Conservation (phyloP, 2,329 filamentous ascomycete genomes). For the Colletotrichum magnum region DNA sequence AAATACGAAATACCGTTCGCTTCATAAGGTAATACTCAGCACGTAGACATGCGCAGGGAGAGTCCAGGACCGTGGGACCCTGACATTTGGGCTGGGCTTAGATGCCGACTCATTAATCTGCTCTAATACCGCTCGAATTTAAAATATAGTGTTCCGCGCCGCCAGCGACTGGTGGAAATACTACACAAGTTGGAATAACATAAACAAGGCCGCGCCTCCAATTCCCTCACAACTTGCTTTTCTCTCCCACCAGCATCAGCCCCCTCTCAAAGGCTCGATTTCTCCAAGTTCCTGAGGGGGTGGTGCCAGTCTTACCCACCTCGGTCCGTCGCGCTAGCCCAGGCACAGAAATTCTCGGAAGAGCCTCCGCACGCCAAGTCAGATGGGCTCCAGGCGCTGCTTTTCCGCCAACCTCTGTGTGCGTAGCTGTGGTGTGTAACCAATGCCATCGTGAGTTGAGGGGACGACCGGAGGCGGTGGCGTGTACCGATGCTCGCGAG, state of each 20-base stretch:
- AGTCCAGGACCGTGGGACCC: constrained; percentile 1
- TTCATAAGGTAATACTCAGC: too few species aligned
- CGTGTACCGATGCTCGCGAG: not conserved
- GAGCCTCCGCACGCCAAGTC: constrained; percentile 30
- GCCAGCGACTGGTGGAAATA: constrained; percentile 28
- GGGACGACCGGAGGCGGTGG: not conserved
- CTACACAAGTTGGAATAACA: not conserved
- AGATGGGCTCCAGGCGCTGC: constrained; percentile 1
- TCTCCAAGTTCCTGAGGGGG: not conserved
- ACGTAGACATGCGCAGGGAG: not conserved
- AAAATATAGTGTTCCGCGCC: not conserved
- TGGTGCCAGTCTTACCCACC: constrained; percentile 2
- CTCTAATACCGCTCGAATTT: not conserved
- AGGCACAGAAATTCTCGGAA: constrained; percentile 37
- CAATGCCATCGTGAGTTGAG: too few species aligned
- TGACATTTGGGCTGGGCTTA: not conserved
- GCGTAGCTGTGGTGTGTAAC: not conserved
- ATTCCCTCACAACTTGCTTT: too few species aligned
- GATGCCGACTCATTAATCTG: not conserved
- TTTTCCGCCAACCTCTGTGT: not conserved
- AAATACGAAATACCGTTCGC: not conserved
- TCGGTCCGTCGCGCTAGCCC: constrained; percentile 20
- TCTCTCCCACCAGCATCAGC: too few species aligned
- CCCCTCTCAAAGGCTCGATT: too few species aligned
- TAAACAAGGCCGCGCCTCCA: too few species aligned